These are phyloP conservation scores for Aspergillus neoniger DNA, from an alignment of 2,329 filamentous ascomycete genomes.

Conservation along the genomic window DNA sequence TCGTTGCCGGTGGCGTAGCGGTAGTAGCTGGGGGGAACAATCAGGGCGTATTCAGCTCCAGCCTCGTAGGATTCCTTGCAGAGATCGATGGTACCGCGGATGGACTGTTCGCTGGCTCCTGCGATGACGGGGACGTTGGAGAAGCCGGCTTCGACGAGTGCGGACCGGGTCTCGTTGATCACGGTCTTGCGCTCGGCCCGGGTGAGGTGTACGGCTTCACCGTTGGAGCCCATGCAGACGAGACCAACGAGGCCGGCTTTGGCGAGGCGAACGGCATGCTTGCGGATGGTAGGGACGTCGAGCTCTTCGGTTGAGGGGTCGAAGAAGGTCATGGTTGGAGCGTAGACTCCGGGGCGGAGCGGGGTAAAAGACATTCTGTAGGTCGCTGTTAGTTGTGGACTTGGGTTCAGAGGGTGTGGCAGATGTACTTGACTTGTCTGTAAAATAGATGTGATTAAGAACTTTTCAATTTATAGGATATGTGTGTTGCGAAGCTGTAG, in stretches of 20 bases:
- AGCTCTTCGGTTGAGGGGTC: slow-evolving; percentile 79
- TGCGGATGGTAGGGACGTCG: slow-evolving; percentile 76
- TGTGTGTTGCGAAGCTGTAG: not conserved
- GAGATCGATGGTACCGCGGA: slow-evolving; percentile 76
- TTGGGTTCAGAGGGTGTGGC: not conserved
- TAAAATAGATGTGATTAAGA: not conserved
- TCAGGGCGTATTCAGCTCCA: slow-evolving; percentile 76
- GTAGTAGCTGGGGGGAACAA: slow-evolving; percentile 84
- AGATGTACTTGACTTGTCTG: not conserved
- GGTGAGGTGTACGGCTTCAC: slow-evolving; percentile 83
- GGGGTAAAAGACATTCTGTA: slow-evolving; percentile 50
- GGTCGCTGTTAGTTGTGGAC: not conserved
- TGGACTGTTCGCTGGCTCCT: slow-evolving; percentile 78
- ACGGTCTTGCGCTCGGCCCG: slow-evolving; percentile 74
- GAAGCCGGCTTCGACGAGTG: slow-evolving; percentile 79
- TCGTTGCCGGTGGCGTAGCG: slow-evolving; percentile 71
- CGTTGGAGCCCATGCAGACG: slow-evolving; percentile 87
- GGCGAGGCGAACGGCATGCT: slow-evolving; percentile 76
- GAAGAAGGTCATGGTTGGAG: slow-evolving; percentile 90
- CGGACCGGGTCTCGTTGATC: slow-evolving; percentile 75
- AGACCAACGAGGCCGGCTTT: slow-evolving; percentile 77
- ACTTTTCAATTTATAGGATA: not conserved
- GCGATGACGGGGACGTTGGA: slow-evolving; percentile 75
- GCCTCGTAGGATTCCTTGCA: slow-evolving; percentile 66
- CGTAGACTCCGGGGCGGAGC: slow-evolving; percentile 80